phyloP scores from a whole-genome alignment of 345 rosid genomes.

The Stellera chamaejasme region DNA sequence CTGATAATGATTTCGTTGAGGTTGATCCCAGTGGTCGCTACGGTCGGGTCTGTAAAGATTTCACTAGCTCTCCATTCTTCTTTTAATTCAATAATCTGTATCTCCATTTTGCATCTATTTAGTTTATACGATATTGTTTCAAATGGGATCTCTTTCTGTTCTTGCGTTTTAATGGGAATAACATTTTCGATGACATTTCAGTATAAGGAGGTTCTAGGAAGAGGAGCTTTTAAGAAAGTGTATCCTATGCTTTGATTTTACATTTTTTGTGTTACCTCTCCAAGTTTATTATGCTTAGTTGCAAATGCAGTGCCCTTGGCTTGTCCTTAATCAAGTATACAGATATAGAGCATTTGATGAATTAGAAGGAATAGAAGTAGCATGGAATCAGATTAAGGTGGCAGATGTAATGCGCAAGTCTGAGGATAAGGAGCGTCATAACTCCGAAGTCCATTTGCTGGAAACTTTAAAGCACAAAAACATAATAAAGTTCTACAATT shows the following conservation, averaged over 20 bases:
- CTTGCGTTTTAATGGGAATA: neutral
- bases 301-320: neutral
- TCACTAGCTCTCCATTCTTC: neutral
- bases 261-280: slow-evolving; percentile 6
- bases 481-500: slow-evolving; percentile 73
- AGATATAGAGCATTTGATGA: slow-evolving; percentile 97
- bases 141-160: slow-evolving; percentile 5
- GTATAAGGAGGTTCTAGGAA: slow-evolving; percentile 89
- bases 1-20: slow-evolving; percentile 67
- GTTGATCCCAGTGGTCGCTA: slow-evolving; percentile 86
- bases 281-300: slow-evolving; percentile 5
- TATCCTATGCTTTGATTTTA: slow-evolving; percentile 43
- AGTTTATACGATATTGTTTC: neutral
- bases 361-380: slow-evolving; percentile 90
- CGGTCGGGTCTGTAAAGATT: slow-evolving; percentile 55
- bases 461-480: slow-evolving; percentile 88
- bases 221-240: slow-evolving; percentile 98
- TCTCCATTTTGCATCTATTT: slow-evolving; percentile 7
- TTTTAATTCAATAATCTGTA: neutral
- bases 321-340: slow-evolving; percentile 43
- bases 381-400: slow-evolving; percentile 90
- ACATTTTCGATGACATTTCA: slow-evolving; percentile 23
- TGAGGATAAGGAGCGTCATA: slow-evolving; percentile 74
- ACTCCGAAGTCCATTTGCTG: slow-evolving; percentile 90
- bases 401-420: slow-evolving; percentile 58